A percentile compares a stretch with the other conserved stretches of the same genome.
These are phyloP conservation scores for Cladorrhinum sp. DNA, from an alignment of 2,329 filamentous ascomycete genomes.

Conservation along the genomic window DNA sequence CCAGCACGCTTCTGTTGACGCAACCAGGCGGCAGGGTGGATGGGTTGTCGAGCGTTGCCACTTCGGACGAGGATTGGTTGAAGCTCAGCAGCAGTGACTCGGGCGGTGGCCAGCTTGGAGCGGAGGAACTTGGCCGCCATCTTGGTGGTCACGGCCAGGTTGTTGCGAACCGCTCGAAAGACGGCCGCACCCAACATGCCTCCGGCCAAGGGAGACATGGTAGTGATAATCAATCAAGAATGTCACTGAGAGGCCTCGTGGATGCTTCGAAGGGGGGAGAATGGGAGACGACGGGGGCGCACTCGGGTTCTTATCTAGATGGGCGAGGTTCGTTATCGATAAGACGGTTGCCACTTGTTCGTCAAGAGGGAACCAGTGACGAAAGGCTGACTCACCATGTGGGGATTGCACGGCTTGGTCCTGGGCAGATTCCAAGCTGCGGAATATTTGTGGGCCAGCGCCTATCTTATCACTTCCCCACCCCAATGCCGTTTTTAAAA, in stretches of 20 bases:
- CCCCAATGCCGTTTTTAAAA: constrained; percentile 22
- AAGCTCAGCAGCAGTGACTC: constrained; percentile 42
- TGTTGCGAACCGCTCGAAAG: constrained; percentile 52
- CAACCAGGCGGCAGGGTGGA: constrained; percentile 50
- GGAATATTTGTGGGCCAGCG: constrained; percentile 1
- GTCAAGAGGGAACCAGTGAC: neutral
- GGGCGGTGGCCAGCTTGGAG: constrained; percentile 45
- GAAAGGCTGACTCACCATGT: constrained; percentile 1
- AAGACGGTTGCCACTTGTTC: constrained; percentile 14
- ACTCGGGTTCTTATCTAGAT: constrained; percentile 24
- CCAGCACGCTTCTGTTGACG: constrained; percentile 48
- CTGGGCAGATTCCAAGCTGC: neutral
- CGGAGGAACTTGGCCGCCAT: constrained; percentile 49
- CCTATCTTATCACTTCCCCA: constrained; percentile 23
- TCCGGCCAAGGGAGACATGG: constrained; percentile 52
- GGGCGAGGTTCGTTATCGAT: constrained; percentile 22
- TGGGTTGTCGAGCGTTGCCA: constrained; percentile 45
- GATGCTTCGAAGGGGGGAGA: constrained; percentile 8
- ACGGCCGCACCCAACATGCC: constrained; percentile 56
- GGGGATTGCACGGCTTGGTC: neutral
- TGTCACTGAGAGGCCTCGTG: constrained; percentile 11
- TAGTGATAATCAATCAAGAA: constrained; percentile 24
- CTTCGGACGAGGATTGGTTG: constrained; percentile 45
- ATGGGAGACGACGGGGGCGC: constrained; percentile 17
- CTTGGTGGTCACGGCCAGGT: constrained; percentile 41